Evolutionary conservation across 2,329 filamentous ascomycete genomes (phyloP), one percentile per base, ranked within the genome.

Genomic region (Colletotrichum sp.): DNA sequence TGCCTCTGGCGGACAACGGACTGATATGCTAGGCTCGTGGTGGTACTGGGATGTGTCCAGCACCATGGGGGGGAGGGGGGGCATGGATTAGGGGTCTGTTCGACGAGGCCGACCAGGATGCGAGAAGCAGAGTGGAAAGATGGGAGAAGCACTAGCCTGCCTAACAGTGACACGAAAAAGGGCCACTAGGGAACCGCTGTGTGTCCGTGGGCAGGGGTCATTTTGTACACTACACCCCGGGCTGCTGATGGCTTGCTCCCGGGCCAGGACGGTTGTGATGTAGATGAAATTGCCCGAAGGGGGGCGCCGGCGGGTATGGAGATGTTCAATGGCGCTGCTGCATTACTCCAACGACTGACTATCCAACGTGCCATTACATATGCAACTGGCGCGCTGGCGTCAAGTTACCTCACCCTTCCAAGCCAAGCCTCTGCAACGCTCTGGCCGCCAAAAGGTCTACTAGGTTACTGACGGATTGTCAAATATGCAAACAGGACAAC

Each of bases 221-320:
- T 69, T 69, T 68, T 71, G 62, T 74, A 76, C 78, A 72, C 71
- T 68, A 74, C 64, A 71, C 70, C 76, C 64, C 26, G 26, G 65
- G 65, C 68, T 63, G 66, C 62, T 74, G 67, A 70, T 77, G 69
- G 77, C 59, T 66, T 77, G 76, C 71, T 52, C 80, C 81, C 79
- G 81, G 82, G 79, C 82, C 79, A 81, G 78, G 80, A 82, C 81
- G 81, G 81, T 83, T 84, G 80, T 82, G 81, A 82, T 82, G 83
- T 81, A 85, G 84, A 86, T 86, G 82, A 86, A 86, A 86, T 86
- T 86, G 84, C 83, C 85, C 84, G 85, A 86, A 84, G 81, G 80
- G 80, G 78, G 82, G 81, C 66, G 71, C 28, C 64, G 69, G 73
- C 73, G 73, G 73, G 24, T 69, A 73, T 69, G 68, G 75, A 79